Conservation (phyloP, 495 filamentous ascomycete genomes). For the Achaetomiella virescens region DNA sequence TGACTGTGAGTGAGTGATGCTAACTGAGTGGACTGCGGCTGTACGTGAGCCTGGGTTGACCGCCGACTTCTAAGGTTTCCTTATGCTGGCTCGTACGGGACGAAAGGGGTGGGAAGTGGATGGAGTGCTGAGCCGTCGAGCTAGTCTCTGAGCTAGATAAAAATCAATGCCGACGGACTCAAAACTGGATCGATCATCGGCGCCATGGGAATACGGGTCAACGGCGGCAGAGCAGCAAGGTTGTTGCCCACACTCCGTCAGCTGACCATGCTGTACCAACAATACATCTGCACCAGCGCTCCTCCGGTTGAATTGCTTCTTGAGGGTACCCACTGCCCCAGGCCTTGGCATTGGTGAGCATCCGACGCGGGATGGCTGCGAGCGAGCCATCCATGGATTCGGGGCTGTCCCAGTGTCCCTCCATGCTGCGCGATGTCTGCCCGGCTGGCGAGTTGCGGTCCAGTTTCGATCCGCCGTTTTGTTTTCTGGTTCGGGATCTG, state of each 20-base stretch:
- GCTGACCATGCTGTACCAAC: conserved; percentile 28
- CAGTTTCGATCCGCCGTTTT: too few species aligned
- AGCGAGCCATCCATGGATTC: too few species aligned
- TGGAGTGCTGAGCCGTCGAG: too few species aligned
- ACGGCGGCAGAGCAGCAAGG: conserved; percentile 12
- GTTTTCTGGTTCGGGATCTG: too few species aligned
- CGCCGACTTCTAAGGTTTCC: background rate
- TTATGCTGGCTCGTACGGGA: too few species aligned
- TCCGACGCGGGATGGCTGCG: too few species aligned
- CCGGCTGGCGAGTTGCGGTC: too few species aligned
- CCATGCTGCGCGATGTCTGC: too few species aligned
- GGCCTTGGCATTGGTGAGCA: conserved; percentile 17
- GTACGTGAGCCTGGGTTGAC: background rate
- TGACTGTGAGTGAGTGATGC: background rate
- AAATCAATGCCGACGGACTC: conserved; percentile 4
- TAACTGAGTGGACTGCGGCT: background rate
- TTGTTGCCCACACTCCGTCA: conserved; percentile 10
- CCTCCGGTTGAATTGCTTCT: conserved; percentile 27
- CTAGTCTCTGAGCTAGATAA: conserved; percentile 9
- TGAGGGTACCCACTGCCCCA: conserved; percentile 29
- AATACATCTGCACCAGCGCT: conserved; percentile 22
- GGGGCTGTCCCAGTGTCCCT: too few species aligned
- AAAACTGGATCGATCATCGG: conserved; percentile 13
- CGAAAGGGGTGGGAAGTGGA: background rate
- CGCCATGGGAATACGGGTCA: conserved; percentile 14